phyloP scores from a whole-genome alignment of 1,139 yeast species.

The Hyphopichia fennica region DNA sequence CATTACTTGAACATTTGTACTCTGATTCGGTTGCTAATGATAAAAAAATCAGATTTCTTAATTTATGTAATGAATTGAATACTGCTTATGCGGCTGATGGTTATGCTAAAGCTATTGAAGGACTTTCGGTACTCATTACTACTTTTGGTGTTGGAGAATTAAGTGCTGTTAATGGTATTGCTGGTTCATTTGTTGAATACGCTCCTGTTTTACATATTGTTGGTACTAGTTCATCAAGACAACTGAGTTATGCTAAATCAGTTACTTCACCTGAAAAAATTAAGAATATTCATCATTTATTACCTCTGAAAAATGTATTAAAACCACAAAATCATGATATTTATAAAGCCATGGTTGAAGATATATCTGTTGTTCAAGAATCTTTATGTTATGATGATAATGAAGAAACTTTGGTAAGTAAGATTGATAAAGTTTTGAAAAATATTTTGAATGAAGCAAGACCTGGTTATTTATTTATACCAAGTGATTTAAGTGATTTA shows the following conservation, averaged over 20 bases:
- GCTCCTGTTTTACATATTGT: conserved; percentile 81
- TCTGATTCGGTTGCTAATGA: conserved; percentile 21
- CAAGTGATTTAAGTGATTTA: conserved; percentile 62
- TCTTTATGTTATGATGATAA: conserved; percentile 52
- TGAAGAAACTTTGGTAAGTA: conserved; percentile 40
- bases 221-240: conserved; percentile 56
- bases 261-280: conserved; percentile 11
- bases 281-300: conserved; percentile 63
- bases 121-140: conserved; percentile 51
- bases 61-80: conserved; percentile 41
- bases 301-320: conserved; percentile 55
- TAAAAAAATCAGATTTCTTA: conserved; percentile 24
- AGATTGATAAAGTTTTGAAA: conserved; percentile 62
- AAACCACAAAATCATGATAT: conserved; percentile 55
- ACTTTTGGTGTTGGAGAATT: conserved; percentile 88
- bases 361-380: conserved; percentile 60
- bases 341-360: conserved; percentile 61
- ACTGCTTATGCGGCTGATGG: conserved; percentile 79
- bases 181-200: conserved; percentile 81
- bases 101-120: conserved; percentile 55
- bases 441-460: conserved; percentile 57
- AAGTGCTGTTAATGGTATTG: conserved; percentile 79
- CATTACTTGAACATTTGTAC: conserved; percentile 37
- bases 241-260: conserved; percentile 24
- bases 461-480: conserved; percentile 81